Evolutionary conservation across 148 eudicot species (phyloP).

Genomic region (Selenicereus undatus): DNA sequence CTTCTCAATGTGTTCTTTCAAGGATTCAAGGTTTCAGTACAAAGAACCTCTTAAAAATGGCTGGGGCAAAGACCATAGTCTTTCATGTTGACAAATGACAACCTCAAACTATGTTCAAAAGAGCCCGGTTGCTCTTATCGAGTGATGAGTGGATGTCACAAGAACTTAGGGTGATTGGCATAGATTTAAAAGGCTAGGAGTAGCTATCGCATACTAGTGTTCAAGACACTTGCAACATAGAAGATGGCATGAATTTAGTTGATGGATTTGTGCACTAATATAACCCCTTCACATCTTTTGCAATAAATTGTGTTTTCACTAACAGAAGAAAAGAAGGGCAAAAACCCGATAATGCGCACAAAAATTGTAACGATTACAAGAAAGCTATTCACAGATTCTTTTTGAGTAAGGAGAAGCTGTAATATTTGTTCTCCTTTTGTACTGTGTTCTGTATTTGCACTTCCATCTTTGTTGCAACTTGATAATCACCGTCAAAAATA

Average conservation of each 20-base stretch:
- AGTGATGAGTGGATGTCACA: neutral
- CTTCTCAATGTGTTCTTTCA: neutral
- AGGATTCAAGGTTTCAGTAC: neutral
- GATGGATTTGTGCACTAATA: neutral
- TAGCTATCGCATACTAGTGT: neutral
- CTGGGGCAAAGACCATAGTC: neutral
- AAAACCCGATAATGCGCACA: constrained; percentile 10
- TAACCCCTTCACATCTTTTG: constrained; percentile 19
- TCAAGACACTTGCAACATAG: constrained; percentile 15
- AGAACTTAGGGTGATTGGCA: neutral
- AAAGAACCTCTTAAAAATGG: neutral
- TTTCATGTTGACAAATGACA: neutral
- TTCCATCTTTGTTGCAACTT: constrained; percentile 8
- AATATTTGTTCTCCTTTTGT: constrained; percentile 25
- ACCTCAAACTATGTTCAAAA: too few species aligned
- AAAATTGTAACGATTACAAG: constrained; percentile 23
- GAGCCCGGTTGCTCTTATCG: neutral
- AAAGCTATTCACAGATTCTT: constrained; percentile 18
- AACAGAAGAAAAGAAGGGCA: constrained; percentile 12
- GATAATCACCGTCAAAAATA: neutral
- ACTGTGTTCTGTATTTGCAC: constrained; percentile 6
- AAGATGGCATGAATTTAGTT: neutral
- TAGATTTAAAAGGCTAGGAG: neutral
- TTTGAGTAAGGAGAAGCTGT: constrained; percentile 23
- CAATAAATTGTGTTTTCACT: constrained; percentile 17